Conservation (phyloP, 371 early-diverging fungal genomes). For the Mucor mucedo region DNA sequence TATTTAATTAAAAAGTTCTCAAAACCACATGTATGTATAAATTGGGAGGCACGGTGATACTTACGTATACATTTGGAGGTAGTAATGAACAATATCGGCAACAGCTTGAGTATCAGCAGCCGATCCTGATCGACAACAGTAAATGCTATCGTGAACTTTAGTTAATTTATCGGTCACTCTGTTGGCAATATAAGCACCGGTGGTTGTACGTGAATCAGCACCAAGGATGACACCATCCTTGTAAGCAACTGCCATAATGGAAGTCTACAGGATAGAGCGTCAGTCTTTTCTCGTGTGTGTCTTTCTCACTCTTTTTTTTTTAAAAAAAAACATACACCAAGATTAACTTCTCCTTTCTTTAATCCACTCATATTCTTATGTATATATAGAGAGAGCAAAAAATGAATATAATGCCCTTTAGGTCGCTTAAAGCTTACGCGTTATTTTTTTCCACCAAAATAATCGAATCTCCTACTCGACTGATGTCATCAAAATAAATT, state of each 20-base stretch:
- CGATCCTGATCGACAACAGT: conserved; percentile 97
- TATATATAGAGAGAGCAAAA: conserved; percentile 1
- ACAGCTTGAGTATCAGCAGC: conserved; percentile 99
- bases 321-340: conserved; percentile 76
- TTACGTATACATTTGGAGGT: conserved; percentile 90
- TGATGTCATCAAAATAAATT: too few relatives aligned
- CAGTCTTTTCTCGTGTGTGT: background rate
- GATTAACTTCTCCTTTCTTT: conserved; percentile 94
- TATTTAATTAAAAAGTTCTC: too few relatives aligned
- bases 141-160: conserved; percentile 95
- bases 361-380: conserved; percentile 55
- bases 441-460: background rate
- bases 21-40: background rate
- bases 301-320: background rate
- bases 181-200: conserved; percentile 97
- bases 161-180: conserved; percentile 99
- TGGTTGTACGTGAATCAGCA: conserved; percentile 98
- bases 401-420: background rate
- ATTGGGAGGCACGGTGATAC: conserved; percentile 11
- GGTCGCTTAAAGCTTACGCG: background rate
- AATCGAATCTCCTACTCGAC: too few relatives aligned
- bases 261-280: conserved; percentile 73
- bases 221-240: conserved; percentile 97
- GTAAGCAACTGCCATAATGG: conserved; percentile 98
- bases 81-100: conserved; percentile 94